Conservation (phyloP, 192 early-diverging fungal species). For the Podila epicladia region DNA sequence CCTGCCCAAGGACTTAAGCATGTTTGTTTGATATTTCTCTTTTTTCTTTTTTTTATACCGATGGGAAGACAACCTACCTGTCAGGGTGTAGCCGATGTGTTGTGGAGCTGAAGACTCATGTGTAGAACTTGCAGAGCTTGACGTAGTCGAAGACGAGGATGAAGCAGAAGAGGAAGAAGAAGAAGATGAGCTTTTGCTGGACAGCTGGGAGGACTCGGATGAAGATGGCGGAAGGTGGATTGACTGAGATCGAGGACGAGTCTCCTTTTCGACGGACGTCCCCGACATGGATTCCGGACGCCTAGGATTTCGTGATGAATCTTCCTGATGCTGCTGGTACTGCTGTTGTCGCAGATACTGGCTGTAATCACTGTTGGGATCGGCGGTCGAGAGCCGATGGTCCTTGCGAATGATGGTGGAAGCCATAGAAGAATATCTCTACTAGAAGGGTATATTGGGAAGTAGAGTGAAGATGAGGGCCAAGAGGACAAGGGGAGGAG, state of each 20-base stretch:
- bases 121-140: slow-evolving; percentile 14
- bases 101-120: slow-evolving; percentile 1
- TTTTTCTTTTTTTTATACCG: no score
- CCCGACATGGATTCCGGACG: not conserved
- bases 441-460: no score
- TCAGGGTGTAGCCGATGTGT: slow-evolving; percentile 5
- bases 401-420: slow-evolving; percentile 7
- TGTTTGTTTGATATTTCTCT: no score
- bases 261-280: not conserved
- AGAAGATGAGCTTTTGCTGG: not conserved
- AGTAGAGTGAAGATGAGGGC: no score
- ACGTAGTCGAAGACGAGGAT: slow-evolving; percentile 2
- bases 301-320: not conserved
- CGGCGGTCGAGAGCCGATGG: slow-evolving; percentile 16
- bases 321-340: slow-evolving; percentile 7
- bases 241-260: slow-evolving; percentile 12
- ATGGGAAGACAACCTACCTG: slow-evolving; percentile 2
- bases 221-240: slow-evolving; percentile 6
- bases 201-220: slow-evolving; percentile 12
- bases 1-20: not conserved
- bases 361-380: slow-evolving; percentile 30
- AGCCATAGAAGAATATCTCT: no score
- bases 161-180: no score
- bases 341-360: slow-evolving; percentile 29
- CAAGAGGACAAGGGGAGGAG: not conserved